A percentile compares a stretch with the other conserved stretches of the same genome.
phyloP scores from a whole-genome alignment of 2,329 filamentous ascomycete species.

The Myotisia sp. region DNA sequence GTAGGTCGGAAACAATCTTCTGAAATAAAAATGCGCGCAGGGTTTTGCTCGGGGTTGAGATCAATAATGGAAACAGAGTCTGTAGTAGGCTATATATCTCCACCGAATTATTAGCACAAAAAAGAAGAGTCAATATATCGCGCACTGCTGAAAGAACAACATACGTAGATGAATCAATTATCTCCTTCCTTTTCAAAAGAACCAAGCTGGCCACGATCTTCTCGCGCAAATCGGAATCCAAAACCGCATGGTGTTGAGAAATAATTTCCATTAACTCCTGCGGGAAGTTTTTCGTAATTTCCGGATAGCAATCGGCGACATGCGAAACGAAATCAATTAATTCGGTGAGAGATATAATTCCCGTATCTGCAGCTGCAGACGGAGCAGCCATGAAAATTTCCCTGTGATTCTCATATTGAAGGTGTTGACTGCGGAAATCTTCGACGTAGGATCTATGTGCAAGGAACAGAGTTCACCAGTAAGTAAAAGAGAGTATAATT shows the following conservation, averaged over 20 bases:
- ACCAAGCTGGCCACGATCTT: conserved; percentile 89
- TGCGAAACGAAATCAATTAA: conserved; percentile 89
- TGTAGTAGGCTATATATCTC: conserved; percentile 54
- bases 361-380: conserved; percentile 58
- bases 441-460: conserved; percentile 62
- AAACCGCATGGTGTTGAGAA: conserved; percentile 62
- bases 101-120: conserved; percentile 2
- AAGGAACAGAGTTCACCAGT: not conserved
- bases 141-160: conserved; percentile 8
- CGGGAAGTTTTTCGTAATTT: conserved; percentile 62
- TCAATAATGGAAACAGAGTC: conserved; percentile 84
- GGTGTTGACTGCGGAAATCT: conserved; percentile 76
- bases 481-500: not conserved
- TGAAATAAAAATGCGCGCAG: conserved; percentile 70
- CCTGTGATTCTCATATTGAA: conserved; percentile 79
- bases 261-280: conserved; percentile 70
- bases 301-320: conserved; percentile 82
- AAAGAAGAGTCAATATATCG: not conserved
- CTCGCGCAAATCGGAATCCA: conserved; percentile 76
- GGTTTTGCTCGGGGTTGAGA: conserved; percentile 82
- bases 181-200: conserved; percentile 75
- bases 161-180: conserved; percentile 65
- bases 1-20: conserved; percentile 83
- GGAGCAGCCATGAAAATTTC: conserved; percentile 85
- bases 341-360: conserved; percentile 72